A percentile compares a stretch with the other conserved stretches of the same genome.
Conservation (phyloP, 2,329 filamentous ascomycete genomes). For the Trichoderma arundinaceum region DNA sequence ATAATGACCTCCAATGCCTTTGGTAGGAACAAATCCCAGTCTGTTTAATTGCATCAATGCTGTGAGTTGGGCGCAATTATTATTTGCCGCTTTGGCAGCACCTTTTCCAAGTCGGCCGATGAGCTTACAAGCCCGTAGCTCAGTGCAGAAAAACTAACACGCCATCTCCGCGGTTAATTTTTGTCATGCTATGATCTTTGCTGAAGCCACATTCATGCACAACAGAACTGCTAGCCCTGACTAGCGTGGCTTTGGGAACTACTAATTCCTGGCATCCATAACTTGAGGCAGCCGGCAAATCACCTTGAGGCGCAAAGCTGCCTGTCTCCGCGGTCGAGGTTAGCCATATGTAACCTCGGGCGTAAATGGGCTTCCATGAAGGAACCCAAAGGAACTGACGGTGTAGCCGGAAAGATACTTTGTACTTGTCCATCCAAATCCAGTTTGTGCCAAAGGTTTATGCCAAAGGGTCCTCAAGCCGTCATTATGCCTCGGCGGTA, state of each 20-base stretch:
- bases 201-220: constrained; percentile 17
- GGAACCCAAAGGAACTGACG: too few relatives aligned
- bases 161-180: constrained; percentile 10
- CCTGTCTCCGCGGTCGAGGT: neutral
- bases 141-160: constrained; percentile 11
- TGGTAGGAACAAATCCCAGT: neutral
- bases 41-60: neutral
- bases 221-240: neutral
- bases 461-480: neutral
- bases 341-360: too few relatives aligned
- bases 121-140: constrained; percentile 4
- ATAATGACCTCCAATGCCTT: neutral
- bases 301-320: neutral
- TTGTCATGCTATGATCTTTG: constrained; percentile 3
- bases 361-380: neutral
- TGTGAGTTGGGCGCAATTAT: neutral
- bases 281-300: too few relatives aligned
- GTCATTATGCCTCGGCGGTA: too few relatives aligned
- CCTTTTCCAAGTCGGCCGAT: constrained; percentile 9
- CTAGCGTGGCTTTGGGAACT: neutral
- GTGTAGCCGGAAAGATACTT: neutral
- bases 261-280: neutral
- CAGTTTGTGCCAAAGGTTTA: too few relatives aligned
- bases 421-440: too few relatives aligned
- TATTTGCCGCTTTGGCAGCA: neutral